These are phyloP conservation scores for Apophysomyces trapeziformis DNA, from an alignment of 371 early-diverging fungal species.

Conservation along the genomic window DNA sequence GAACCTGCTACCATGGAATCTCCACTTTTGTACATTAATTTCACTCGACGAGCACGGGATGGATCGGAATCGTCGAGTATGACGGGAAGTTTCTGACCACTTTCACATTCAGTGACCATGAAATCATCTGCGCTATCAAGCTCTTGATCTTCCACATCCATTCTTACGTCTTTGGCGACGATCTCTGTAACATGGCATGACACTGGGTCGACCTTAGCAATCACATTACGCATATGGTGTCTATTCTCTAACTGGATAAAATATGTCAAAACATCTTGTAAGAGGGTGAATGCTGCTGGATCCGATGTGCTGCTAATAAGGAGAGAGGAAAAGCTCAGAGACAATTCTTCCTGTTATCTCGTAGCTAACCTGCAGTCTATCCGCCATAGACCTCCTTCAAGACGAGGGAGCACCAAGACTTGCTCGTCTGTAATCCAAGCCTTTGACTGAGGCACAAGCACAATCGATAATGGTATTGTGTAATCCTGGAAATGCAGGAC, in stretches of 20 bases:
- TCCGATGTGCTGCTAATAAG: conserved; percentile 18
- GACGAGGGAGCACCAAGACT: conserved; percentile 32
- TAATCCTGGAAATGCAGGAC: conserved; percentile 27
- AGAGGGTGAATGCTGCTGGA: conserved; percentile 22
- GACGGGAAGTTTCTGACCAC: conserved; percentile 16
- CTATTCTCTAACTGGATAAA: conserved; percentile 46
- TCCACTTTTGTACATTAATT: conserved; percentile 35
- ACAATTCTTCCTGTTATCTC: neutral
- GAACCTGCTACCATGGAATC: conserved; percentile 41
- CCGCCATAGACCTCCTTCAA: conserved; percentile 37
- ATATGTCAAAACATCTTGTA: conserved; percentile 40
- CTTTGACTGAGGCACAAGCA: conserved; percentile 32
- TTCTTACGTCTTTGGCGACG: conserved; percentile 35
- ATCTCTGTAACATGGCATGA: conserved; percentile 44
- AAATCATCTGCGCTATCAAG: conserved; percentile 25
- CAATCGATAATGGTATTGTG: conserved; percentile 25
- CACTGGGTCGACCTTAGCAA: conserved; percentile 40
- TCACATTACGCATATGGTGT: conserved; percentile 41
- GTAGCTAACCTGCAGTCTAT: conserved; percentile 35
- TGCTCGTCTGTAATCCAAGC: conserved; percentile 39
- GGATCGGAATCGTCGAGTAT: conserved; percentile 14
- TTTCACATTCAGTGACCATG: conserved; percentile 19
- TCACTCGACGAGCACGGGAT: conserved; percentile 20
- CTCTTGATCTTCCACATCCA: conserved; percentile 25
- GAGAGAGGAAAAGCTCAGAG: neutral